These are phyloP conservation scores for Pseudopithomyces maydicus DNA, from an alignment of 2,329 filamentous ascomycete genomes.

Conservation along the genomic window DNA sequence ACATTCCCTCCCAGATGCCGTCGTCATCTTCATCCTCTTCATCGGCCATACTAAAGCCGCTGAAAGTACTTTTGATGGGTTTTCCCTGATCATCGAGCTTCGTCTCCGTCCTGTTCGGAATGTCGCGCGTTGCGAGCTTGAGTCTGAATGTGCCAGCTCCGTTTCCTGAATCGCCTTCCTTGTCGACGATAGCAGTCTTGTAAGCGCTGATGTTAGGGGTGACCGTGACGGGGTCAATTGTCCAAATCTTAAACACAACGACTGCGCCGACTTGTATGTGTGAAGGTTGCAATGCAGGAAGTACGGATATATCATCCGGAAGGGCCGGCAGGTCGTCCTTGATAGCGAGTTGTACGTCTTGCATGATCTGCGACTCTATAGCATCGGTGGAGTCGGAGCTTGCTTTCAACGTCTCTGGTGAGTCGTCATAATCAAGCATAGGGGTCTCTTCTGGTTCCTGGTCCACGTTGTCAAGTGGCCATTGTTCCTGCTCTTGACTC, in stretches of 20 bases:
- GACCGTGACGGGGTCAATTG: conserved; percentile 64
- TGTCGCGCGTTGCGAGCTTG: conserved; percentile 71
- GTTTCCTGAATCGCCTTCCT: conserved; percentile 52
- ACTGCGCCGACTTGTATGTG: conserved; percentile 64
- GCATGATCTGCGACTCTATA: conserved; percentile 39
- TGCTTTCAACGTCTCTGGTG: conserved; percentile 23
- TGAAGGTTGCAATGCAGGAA: conserved; percentile 57
- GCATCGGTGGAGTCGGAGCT: conserved; percentile 26
- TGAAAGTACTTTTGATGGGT: conserved; percentile 71
- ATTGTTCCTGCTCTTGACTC: conserved; percentile 32
- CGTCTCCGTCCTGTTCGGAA: conserved; percentile 58
- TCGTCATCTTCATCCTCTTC: conserved; percentile 30
- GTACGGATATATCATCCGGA: conserved; percentile 60
- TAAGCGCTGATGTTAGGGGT: conserved; percentile 67
- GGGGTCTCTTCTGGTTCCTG: conserved; percentile 35
- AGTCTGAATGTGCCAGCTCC: conserved; percentile 63
- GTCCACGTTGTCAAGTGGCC: conserved; percentile 48
- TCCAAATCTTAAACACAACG: conserved; percentile 70
- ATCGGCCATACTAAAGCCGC: conserved; percentile 36
- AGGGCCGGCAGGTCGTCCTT: conserved; percentile 67
- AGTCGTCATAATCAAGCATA: conserved; percentile 41
- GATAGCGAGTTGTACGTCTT: conserved; percentile 52
- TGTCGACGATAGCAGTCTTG: conserved; percentile 63
- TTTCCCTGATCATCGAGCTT: conserved; percentile 71
- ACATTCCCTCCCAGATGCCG: conserved; percentile 30